Evolutionary conservation across 768 basidiomycete genomes (phyloP).

Genomic region (Mycena venus): DNA sequence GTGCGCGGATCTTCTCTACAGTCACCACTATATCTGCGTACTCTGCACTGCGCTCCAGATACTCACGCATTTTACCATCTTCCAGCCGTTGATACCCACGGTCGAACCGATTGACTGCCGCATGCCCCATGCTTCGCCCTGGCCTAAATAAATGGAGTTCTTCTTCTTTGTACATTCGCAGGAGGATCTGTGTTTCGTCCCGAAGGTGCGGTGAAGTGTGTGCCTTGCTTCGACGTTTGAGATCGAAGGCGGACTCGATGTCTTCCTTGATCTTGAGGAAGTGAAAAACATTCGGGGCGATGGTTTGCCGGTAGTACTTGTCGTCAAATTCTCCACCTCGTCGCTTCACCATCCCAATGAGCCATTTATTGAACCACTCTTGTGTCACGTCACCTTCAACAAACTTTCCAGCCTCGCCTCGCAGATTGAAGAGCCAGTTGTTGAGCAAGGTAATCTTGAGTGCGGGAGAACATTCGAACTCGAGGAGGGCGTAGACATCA

Average conservation of each 20-base stretch:
- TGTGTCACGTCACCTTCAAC: not conserved
- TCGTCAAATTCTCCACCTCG: conserved; percentile 20
- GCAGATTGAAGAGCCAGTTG: not conserved
- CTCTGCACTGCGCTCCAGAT: conserved; percentile 33
- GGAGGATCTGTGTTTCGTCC: conserved; percentile 33
- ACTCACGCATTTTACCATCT: conserved; percentile 30
- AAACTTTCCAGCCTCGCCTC: not conserved
- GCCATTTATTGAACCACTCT: not conserved
- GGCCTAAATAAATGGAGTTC: conserved; percentile 36
- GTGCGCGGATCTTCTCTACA: conserved; percentile 31
- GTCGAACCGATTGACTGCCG: conserved; percentile 28
- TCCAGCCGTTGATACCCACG: conserved; percentile 17
- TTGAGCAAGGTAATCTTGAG: not conserved
- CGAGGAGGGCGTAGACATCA: conserved; percentile 37
- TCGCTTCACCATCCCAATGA: not conserved
- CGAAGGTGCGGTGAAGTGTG: conserved; percentile 37
- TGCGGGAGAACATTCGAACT: too few species aligned
- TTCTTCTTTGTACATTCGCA: conserved; percentile 30
- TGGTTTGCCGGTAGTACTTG: conserved; percentile 31
- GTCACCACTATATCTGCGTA: conserved; percentile 24
- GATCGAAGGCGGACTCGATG: conserved; percentile 33
- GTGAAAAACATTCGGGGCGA: conserved; percentile 39
- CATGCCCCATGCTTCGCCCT: conserved; percentile 34
- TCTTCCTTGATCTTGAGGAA: conserved; percentile 39
- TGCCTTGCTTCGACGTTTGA: conserved; percentile 19